These are phyloP conservation scores for Alloteropsis semialata DNA, from an alignment of 176 grass and related monocot species.

Conservation along the genomic window DNA sequence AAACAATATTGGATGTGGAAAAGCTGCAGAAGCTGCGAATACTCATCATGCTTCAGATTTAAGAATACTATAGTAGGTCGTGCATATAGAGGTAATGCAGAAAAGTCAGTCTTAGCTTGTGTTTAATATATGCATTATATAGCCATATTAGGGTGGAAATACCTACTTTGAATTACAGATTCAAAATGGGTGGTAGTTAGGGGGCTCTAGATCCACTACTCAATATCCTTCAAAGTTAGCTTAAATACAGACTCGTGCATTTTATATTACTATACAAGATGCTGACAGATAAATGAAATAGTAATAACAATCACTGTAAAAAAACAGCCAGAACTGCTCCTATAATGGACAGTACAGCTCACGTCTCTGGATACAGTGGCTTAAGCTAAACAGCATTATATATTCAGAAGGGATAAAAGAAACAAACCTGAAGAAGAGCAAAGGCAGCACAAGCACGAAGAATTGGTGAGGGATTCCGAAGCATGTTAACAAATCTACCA, in stretches of 20 bases:
- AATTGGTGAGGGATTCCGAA: conserved; percentile 77
- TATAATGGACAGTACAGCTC: neutral
- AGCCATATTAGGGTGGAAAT: neutral
- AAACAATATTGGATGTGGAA: neutral
- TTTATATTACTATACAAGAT: neutral
- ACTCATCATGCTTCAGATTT: neutral
- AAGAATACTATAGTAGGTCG: neutral
- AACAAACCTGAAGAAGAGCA: conserved; percentile 96
- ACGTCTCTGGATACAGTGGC: neutral
- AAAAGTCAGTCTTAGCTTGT: neutral
- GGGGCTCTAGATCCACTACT: neutral
- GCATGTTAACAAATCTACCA: conserved; percentile 91
- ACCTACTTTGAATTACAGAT: neutral
- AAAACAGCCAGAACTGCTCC: neutral
- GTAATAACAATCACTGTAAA: neutral
- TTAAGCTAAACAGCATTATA: conserved; percentile 6
- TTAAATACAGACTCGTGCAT: neutral
- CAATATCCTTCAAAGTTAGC: neutral
- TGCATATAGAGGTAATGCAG: neutral
- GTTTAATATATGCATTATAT: neutral
- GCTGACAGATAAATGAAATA: neutral
- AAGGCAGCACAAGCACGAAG: conserved; percentile 98
- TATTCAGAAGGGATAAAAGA: conserved; percentile 12
- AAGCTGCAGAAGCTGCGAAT: neutral
- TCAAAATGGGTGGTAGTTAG: neutral